Evolutionary conservation across 768 basidiomycete genomes (phyloP).

Genomic region (Naematelia aurantialba): DNA sequence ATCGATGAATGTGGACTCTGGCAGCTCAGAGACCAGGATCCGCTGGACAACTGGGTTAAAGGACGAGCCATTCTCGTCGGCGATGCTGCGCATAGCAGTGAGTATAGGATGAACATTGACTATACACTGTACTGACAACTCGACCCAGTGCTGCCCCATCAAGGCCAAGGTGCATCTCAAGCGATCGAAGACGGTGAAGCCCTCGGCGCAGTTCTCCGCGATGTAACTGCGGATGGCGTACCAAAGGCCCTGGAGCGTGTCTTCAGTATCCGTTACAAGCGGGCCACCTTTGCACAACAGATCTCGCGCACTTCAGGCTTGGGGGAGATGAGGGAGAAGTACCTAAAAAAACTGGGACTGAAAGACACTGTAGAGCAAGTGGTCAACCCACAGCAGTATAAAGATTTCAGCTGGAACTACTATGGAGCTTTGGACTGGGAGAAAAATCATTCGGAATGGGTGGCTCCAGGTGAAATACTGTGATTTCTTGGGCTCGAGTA

Average conservation of each 20-base stretch:
- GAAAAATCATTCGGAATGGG: slow-evolving; percentile 16
- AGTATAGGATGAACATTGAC: not conserved
- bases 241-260: slow-evolving; percentile 16
- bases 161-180: slow-evolving; percentile 1
- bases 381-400: slow-evolving; percentile 12
- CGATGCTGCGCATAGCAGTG: not conserved
- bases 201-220: not conserved
- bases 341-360: not conserved
- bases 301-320: slow-evolving; percentile 17
- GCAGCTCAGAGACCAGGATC: slow-evolving; percentile 2
- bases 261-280: slow-evolving; percentile 19
- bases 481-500: no score
- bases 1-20: slow-evolving; percentile 16
- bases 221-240: slow-evolving; percentile 8
- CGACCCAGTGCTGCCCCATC: not conserved
- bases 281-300: slow-evolving; percentile 23
- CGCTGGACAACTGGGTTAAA: not conserved
- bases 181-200: not conserved
- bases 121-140: not conserved
- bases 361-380: not conserved
- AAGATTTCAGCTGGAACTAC: slow-evolving; percentile 18
- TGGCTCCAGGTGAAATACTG: no score
- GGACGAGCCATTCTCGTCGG: not conserved
- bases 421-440: slow-evolving; percentile 20
- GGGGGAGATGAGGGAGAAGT: slow-evolving; percentile 13